Percentiles rank a stretch among this genome's conserved stretches.
These are phyloP conservation scores for Penicillium sp. DNA, from an alignment of 2,329 filamentous ascomycete species.

Conservation along the genomic window DNA sequence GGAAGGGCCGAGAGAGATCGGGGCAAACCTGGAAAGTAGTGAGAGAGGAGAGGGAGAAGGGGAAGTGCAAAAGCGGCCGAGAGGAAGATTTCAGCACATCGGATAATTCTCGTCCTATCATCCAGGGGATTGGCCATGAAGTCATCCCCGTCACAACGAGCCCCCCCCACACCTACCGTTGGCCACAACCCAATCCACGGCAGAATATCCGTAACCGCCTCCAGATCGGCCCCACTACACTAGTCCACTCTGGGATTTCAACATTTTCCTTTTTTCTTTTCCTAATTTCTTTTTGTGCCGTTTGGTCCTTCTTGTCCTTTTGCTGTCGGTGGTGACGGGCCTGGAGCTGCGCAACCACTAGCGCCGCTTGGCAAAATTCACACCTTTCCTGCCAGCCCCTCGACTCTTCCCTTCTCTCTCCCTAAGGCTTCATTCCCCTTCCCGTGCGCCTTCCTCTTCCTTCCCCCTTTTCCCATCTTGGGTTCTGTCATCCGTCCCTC, in stretches of 20 bases:
- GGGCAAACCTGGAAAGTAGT: too few relatives aligned
- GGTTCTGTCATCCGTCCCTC: background rate
- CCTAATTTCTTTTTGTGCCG: slow-evolving; percentile 4
- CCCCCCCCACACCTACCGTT: slow-evolving; percentile 1
- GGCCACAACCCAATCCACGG: slow-evolving; percentile 9
- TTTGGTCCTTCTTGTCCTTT: slow-evolving; percentile 18
- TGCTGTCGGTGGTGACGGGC: slow-evolving; percentile 5
- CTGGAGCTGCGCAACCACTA: slow-evolving; percentile 27
- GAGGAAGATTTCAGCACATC: too few relatives aligned
- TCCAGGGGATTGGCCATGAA: background rate
- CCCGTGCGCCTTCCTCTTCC: slow-evolving; percentile 8
- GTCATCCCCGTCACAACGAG: background rate
- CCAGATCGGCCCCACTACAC: slow-evolving; percentile 24
- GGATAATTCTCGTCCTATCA: too few relatives aligned
- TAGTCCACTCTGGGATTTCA: slow-evolving; percentile 20
- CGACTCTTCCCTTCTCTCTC: slow-evolving; percentile 20
- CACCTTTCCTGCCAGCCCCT: slow-evolving; percentile 29
- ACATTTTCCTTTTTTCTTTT: slow-evolving; percentile 7
- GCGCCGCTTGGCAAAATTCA: slow-evolving; percentile 26
- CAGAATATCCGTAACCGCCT: slow-evolving; percentile 16
- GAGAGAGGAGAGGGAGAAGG: too few relatives aligned
- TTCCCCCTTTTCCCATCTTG: slow-evolving; percentile 7
- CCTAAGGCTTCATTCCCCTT: slow-evolving; percentile 9
- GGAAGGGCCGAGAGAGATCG: background rate
- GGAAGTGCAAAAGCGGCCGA: too few relatives aligned